Evolutionary conservation across 228 moss, liverwort and hornwort genomes (phyloP), one percentile per base, ranked within the genome.

Genomic region (Sphagnum magellanicum): DNA sequence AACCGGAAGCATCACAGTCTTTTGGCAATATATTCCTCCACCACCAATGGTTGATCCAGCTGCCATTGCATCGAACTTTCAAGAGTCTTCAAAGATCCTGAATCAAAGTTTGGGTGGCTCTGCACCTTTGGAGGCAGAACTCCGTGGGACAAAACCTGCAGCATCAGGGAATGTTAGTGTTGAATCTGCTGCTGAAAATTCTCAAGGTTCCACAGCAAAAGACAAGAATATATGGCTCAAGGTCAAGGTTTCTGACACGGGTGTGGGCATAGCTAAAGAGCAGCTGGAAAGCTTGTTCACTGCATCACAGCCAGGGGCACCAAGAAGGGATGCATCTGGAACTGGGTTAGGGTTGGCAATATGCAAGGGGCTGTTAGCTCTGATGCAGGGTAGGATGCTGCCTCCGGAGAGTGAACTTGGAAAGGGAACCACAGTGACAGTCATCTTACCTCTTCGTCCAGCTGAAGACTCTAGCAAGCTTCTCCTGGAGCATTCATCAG

Each of bases 331-430:
- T 77, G 84, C 89, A 13, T 82, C 90, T 55, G 97, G 97, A 68
- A 84, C 90, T n/a, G 93, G 93, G 66, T 87, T 97, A 4, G 97
- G 97, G 8, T 72, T 93, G 3, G 91, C 93, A 13, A 97, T 97
- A 32, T 93, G 90, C 73, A 89, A 97, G 68, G 93, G 93, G 8
- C 72, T 97, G 79, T 81, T 97, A 48, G 73, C 68, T 6, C 77
- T 97, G 74, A 91, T 93, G 87, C 79, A 80, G 67, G 93, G 97
- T 12, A 93, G 80, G 66, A 61, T 93, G 68, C 73, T 84, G 14
- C 80, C 87, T 52, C 74, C 78, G 68, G 77, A 83, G 32, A 97
- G 91, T 68, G 85, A 91, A 73, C 14, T 73, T 58, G 81, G 87
- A 48, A 72, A 70, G 7, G 97, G 97, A 8, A 97, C 97, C 16